Base-by-base conservation (phyloP, 257 asterid species). In the Capsicum pubescens region DNA sequence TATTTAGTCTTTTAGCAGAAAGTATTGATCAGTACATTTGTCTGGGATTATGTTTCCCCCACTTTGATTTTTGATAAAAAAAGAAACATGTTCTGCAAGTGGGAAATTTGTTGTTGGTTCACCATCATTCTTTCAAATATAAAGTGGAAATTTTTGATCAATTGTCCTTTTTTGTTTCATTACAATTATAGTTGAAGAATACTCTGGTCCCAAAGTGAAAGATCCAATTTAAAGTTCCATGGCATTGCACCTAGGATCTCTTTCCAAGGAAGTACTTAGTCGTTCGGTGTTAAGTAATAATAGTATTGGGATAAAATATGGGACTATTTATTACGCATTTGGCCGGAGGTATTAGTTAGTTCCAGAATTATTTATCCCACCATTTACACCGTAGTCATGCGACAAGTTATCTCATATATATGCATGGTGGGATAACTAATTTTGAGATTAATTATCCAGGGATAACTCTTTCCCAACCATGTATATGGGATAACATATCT, bases 1-100 rank as follows among this genome's bases (percentile, higher is more conserved):
- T 7, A 42, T 56, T 74, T 74, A 74, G 80, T 50, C 80, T 50
- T 74, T 74, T 74, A 50, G 80, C 39, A 19, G 61, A 74, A 50
- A 74, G 19, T 3, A 44, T 1, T 10, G n/a, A 19, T 74, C 60
- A 12, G 61, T 74, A 74, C 61, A 19, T 50, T 74, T 50, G 46
- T 63, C 16, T 21, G 69, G 8, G 69, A 21, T 63, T 63, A 21
- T 7, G 8, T 63, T 19, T 21, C 42, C 39, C 69, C 69, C 42
- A 63, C 69, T 63, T 63, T 63, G 69, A 63, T 63, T 63, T 19
- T 61, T 19, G 68, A 19, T 61, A 61, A 9, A 63, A 63, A 19
- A 63, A 4, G 21, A 21, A 21, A 50, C 44, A 50, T 50, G 81
- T 13, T 50, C 13, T 74, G 46, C 81, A 50, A 74, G 81, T 50